phyloP scores from a whole-genome alignment of 2,329 filamentous ascomycete genomes.

The Plectosphaerella sp. region DNA sequence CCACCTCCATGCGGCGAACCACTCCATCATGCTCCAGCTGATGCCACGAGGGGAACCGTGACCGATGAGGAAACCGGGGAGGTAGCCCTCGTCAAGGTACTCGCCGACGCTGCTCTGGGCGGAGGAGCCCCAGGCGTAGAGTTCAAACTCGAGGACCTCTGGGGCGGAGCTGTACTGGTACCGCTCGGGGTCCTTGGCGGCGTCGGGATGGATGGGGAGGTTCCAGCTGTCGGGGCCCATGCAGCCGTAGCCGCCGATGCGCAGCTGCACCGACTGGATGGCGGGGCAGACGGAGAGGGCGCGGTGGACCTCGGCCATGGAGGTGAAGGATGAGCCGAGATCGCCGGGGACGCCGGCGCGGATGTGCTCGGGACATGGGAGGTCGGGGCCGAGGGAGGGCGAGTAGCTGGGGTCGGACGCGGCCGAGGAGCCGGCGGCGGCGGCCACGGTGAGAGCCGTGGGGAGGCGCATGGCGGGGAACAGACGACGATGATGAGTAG shows the following conservation, averaged over 20 bases:
- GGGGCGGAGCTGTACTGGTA: neutral
- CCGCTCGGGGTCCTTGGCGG: neutral
- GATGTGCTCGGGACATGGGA: conserved; percentile 6
- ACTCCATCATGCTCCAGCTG: too few relatives aligned
- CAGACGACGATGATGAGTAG: too few relatives aligned
- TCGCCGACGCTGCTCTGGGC: neutral
- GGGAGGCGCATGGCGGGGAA: too few relatives aligned
- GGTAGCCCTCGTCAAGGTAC: neutral
- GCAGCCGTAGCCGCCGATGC: conserved; percentile 1
- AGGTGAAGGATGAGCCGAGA: conserved; percentile 1
- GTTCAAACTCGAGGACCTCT: conserved; percentile 4
- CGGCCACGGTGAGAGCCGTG: too few relatives aligned
- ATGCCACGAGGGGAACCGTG: too few relatives aligned
- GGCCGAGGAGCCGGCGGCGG: too few relatives aligned
- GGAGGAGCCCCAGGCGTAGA: conserved; percentile 2
- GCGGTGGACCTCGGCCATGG: conserved; percentile 4
- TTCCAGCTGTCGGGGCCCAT: conserved; percentile 2
- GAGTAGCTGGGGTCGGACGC: too few relatives aligned
- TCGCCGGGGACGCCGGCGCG: conserved; percentile 3
- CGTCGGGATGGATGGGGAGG: neutral
- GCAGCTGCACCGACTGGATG: conserved; percentile 5
- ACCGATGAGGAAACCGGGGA: neutral
- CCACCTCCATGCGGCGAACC: too few relatives aligned
- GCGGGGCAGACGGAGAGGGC: neutral
- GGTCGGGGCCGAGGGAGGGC: neutral